Conservation (phyloP, 495 filamentous ascomycete species). For the Acidiella bohemica region DNA sequence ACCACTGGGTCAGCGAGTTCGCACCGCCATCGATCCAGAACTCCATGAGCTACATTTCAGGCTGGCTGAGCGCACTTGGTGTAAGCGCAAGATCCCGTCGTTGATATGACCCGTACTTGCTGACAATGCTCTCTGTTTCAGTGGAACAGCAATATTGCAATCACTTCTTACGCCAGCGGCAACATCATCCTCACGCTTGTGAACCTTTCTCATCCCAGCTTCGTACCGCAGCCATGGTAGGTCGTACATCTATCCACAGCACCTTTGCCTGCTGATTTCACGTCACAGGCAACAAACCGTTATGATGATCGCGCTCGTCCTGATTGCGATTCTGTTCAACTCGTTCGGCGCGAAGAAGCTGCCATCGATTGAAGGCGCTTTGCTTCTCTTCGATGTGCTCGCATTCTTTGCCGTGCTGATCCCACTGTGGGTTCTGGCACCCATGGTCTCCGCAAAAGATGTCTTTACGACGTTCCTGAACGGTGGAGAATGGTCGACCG, state of each 20-base stretch:
- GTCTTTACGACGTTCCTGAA: constrained; percentile 22
- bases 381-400: constrained; percentile 15
- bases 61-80: constrained; percentile 13
- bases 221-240: no score
- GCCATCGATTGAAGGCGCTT: constrained; percentile 19
- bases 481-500: not conserved
- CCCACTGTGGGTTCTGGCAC: constrained; percentile 28
- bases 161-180: no score
- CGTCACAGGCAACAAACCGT: no score
- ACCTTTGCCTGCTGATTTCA: no score
- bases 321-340: constrained; percentile 20
- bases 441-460: constrained; percentile 18
- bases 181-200: no score
- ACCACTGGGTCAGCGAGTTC: constrained; percentile 17
- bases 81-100: constrained; percentile 15
- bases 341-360: constrained; percentile 14
- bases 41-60: constrained; percentile 15
- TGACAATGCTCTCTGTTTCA: no score
- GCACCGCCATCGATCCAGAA: constrained; percentile 7
- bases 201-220: no score
- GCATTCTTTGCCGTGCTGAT: constrained; percentile 37
- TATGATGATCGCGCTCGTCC: no score
- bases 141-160: no score
- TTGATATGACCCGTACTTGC: no score
- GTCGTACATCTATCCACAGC: no score